Evolutionary conservation across 2,329 filamentous ascomycete species (phyloP).

Genomic region (Alternaria solani): DNA sequence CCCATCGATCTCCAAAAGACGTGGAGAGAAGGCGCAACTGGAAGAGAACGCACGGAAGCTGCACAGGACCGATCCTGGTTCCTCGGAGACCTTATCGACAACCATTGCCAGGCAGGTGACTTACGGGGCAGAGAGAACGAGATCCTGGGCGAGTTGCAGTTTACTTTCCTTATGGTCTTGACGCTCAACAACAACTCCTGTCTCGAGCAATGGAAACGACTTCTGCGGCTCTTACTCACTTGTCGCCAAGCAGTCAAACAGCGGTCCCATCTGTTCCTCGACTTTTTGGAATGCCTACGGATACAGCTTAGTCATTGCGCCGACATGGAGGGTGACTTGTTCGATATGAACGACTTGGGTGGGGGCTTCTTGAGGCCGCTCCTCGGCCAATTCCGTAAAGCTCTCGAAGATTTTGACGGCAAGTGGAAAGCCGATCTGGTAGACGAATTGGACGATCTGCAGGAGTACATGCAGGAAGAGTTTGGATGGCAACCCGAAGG

Average conservation of each 20-base stretch:
- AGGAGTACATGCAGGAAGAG: conserved; percentile 61
- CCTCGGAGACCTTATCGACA: conserved; percentile 61
- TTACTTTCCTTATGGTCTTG: conserved; percentile 68
- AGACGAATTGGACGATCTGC: conserved; percentile 63
- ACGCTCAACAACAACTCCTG: conserved; percentile 72
- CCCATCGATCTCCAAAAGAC: conserved; percentile 68
- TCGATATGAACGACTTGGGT: conserved; percentile 64
- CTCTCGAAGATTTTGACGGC: conserved; percentile 58
- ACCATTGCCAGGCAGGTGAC: conserved; percentile 48
- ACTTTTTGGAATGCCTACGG: conserved; percentile 59
- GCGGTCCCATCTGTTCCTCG: conserved; percentile 61
- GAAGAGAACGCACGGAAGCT: conserved; percentile 67
- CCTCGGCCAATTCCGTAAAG: conserved; percentile 61
- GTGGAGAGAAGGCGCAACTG: conserved; percentile 68
- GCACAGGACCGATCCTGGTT: conserved; percentile 71
- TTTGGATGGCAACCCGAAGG: conserved; percentile 67
- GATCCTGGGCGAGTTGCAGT: conserved; percentile 67
- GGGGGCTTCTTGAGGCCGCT: conserved; percentile 62
- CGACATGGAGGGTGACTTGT: conserved; percentile 68
- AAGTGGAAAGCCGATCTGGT: conserved; percentile 56
- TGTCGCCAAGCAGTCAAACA: conserved; percentile 61
- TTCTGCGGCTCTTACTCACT: conserved; percentile 65
- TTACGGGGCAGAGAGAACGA: conserved; percentile 39
- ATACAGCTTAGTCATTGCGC: conserved; percentile 64
- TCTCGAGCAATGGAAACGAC: conserved; percentile 70